These are phyloP conservation scores for Porogramme epimiltina DNA, from an alignment of 1,284 basidiomycete genomes.

Conservation along the genomic window DNA sequence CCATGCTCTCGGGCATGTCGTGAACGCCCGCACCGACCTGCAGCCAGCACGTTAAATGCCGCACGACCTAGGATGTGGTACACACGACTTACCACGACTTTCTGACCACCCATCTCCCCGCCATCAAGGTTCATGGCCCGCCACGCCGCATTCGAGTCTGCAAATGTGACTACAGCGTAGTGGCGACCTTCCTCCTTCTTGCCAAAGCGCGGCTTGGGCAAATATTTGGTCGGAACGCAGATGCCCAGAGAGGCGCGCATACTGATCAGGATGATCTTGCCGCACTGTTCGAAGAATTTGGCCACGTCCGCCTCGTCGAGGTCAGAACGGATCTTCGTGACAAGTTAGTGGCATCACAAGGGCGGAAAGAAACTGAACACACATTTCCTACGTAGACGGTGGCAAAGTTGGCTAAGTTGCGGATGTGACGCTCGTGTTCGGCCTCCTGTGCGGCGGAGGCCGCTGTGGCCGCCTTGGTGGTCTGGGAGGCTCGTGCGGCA, in stretches of 20 bases:
- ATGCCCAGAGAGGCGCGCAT: constrained; percentile 51
- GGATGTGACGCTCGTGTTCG: no score
- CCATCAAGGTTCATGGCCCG: constrained; percentile 46
- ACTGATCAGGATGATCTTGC: constrained; percentile 40
- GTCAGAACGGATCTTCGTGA: constrained; percentile 31
- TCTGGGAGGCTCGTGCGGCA: no score
- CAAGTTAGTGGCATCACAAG: neutral
- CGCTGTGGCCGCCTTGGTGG: no score
- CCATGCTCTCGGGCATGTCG: constrained; percentile 54
- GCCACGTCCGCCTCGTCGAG: constrained; percentile 38
- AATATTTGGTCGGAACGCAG: constrained; percentile 32
- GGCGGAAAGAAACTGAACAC: constrained; percentile 20
- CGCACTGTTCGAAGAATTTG: constrained; percentile 44
- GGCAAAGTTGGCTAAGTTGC: no score
- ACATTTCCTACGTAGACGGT: constrained; percentile 64
- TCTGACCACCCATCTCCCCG: constrained; percentile 35
- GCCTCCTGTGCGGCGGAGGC: no score
- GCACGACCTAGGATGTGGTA: constrained; percentile 14
- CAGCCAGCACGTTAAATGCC: no score
- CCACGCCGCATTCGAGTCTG: constrained; percentile 34
- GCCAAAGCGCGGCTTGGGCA: constrained; percentile 14
- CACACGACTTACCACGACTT: constrained; percentile 46
- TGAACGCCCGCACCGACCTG: no score
- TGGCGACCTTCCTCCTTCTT: constrained; percentile 37
- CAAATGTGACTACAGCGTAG: constrained; percentile 56